Evolutionary conservation across 306 rosid species (phyloP).

Genomic region (Mimosa bimucronata): DNA sequence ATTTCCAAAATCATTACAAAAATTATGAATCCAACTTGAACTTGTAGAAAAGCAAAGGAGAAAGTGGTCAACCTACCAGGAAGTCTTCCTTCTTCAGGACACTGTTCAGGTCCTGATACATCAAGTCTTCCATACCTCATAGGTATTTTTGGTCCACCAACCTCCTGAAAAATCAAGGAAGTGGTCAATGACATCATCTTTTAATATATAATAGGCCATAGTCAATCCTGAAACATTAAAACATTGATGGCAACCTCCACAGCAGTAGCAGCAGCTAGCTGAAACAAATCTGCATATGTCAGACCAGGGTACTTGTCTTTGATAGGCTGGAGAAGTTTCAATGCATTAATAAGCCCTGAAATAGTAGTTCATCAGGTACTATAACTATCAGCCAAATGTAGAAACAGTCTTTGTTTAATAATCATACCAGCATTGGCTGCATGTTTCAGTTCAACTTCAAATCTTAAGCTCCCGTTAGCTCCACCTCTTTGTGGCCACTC

Average conservation of each 20-base stretch:
- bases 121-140: conserved; percentile 97
- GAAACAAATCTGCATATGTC: conserved; percentile 97
- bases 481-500: conserved; percentile 98
- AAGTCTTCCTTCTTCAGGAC: conserved; percentile 99
- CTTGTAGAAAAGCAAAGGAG: not conserved
- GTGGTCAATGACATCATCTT: conserved; percentile 27
- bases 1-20: conserved; percentile 25
- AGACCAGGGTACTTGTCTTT: conserved; percentile 85
- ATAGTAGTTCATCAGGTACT: conserved; percentile 39
- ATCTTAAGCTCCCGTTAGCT: conserved; percentile 92
- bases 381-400: conserved; percentile 20
- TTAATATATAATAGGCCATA: conserved; percentile 16
- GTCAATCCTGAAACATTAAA: conserved; percentile 33
- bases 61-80: conserved; percentile 63
- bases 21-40: conserved; percentile 9
- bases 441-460: conserved; percentile 86
- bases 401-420: conserved; percentile 11
- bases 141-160: conserved; percentile 96
- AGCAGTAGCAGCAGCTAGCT: conserved; percentile 94
- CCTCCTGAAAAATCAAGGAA: conserved; percentile 63
- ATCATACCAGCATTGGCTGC: conserved; percentile 91
- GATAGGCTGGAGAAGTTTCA: conserved; percentile 95
- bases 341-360: conserved; percentile 89
- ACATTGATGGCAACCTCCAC: conserved; percentile 69
- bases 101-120: conserved; percentile 69